phyloP scores from a whole-genome alignment of 1,284 basidiomycete genomes.

The Amylostereum areolatum region DNA sequence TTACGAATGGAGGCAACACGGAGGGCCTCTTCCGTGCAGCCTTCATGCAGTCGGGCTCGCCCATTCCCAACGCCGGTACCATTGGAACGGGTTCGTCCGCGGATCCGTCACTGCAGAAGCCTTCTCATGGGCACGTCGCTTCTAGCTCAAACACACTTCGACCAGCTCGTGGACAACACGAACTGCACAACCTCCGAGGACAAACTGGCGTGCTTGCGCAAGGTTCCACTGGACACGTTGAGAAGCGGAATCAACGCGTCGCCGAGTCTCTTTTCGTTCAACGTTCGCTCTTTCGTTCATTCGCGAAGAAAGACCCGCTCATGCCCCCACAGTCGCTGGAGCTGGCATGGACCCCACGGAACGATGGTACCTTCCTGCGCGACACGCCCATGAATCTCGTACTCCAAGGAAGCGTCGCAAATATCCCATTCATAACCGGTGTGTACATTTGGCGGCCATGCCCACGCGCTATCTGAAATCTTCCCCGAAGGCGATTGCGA shows the following conservation, averaged over 20 bases:
- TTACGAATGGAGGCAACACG: conserved; percentile 23
- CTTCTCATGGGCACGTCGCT: too few species aligned
- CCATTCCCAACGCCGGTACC: conserved; percentile 22
- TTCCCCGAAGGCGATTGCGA: conserved; percentile 12
- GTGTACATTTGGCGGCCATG: conserved; percentile 1
- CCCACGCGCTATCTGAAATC: background rate
- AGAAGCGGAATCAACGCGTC: background rate
- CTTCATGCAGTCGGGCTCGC: conserved; percentile 31
- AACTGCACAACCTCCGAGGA: conserved; percentile 26
- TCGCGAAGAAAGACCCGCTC: background rate
- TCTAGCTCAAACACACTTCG: conserved; percentile 23
- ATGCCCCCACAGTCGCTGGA: conserved; percentile 15
- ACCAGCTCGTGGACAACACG: conserved; percentile 22
- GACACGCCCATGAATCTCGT: conserved; percentile 35
- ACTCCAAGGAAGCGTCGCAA: conserved; percentile 33
- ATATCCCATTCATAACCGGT: conserved; percentile 42
- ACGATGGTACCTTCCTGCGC: conserved; percentile 44
- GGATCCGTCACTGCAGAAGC: background rate
- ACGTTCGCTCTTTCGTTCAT: background rate
- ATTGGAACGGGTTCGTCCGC: conserved; percentile 8
- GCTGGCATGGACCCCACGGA: conserved; percentile 42
- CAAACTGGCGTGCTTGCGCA: conserved; percentile 33
- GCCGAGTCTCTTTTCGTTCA: background rate
- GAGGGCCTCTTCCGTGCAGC: conserved; percentile 28
- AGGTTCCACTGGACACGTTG: conserved; percentile 18